phyloP scores from a whole-genome alignment of 371 early-diverging fungal species.

The Zopfochytrium polystomum region DNA sequence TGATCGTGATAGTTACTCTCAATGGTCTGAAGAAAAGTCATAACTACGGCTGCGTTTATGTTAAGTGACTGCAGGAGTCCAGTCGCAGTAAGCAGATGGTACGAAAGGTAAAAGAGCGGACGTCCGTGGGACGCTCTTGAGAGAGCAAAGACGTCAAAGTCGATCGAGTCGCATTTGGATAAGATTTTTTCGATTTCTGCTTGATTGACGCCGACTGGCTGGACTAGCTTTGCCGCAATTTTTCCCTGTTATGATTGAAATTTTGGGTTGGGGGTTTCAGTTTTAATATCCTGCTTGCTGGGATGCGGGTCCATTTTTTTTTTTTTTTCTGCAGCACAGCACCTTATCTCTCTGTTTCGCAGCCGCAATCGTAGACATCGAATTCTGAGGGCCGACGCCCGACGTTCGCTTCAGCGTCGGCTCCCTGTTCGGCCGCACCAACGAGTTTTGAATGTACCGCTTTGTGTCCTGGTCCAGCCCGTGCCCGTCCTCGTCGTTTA shows the following conservation, averaged over 20 bases:
- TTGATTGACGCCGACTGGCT: too few species aligned
- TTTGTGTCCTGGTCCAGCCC: slow-evolving; percentile 51
- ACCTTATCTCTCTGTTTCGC: too few species aligned
- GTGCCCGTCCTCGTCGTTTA: slow-evolving; percentile 45
- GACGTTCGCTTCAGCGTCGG: too few species aligned
- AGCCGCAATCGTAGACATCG: too few species aligned
- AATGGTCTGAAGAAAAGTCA: slow-evolving; percentile 35
- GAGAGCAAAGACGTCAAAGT: slow-evolving; percentile 51
- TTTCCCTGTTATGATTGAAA: too few species aligned
- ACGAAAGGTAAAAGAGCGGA: slow-evolving; percentile 42
- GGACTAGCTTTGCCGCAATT: too few species aligned
- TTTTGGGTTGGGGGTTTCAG: too few species aligned
- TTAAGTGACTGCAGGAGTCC: slow-evolving; percentile 39
- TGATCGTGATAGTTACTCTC: slow-evolving; percentile 40
- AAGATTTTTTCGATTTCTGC: slow-evolving; percentile 32
- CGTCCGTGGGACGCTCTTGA: slow-evolving; percentile 38
- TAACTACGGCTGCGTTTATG: slow-evolving; percentile 31
- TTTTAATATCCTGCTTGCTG: too few species aligned
- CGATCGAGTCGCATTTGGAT: slow-evolving; percentile 28
- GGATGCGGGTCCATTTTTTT: too few species aligned
- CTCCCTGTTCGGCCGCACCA: too few species aligned
- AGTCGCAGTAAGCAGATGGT: slow-evolving; percentile 40
- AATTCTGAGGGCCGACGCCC: too few species aligned
- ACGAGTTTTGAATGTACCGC: slow-evolving; percentile 46
- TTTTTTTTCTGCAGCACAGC: too few species aligned